phyloP scores from a whole-genome alignment of 2,329 filamentous ascomycete genomes.

The Akanthomyces lecanii region DNA sequence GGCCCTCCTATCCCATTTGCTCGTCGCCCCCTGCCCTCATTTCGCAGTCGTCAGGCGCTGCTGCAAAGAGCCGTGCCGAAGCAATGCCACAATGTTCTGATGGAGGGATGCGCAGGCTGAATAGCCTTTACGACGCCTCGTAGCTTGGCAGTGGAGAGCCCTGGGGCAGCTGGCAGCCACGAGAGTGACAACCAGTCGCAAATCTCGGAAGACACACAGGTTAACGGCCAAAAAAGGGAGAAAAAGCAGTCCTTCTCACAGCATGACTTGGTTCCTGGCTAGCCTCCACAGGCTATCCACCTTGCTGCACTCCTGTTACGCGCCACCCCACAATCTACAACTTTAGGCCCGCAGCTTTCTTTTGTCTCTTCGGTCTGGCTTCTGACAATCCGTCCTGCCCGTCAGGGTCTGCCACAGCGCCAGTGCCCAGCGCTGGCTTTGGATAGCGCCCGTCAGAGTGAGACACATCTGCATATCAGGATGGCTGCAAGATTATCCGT shows the following conservation, averaged over 20 bases:
- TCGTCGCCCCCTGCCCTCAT: background rate
- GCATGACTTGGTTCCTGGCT: background rate
- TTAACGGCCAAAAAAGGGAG: background rate
- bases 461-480: slow-evolving; percentile 10
- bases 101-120: background rate
- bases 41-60: background rate
- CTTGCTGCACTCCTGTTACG: slow-evolving; percentile 6
- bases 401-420: background rate
- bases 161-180: background rate
- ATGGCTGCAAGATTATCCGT: background rate
- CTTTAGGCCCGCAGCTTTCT: background rate
- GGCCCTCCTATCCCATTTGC: background rate
- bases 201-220: no score
- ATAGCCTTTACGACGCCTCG: background rate
- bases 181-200: background rate
- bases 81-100: background rate
- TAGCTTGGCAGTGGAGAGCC: slow-evolving; percentile 8
- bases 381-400: background rate
- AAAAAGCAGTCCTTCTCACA: background rate
- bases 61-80: background rate
- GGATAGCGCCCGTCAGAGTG: slow-evolving; percentile 1
- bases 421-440: background rate
- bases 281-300: slow-evolving; percentile 6
- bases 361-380: background rate
- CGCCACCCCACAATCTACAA: slow-evolving; percentile 18